Base-by-base conservation (phyloP, 1,284 basidiomycete species). In the Malassezia psittaci region DNA sequence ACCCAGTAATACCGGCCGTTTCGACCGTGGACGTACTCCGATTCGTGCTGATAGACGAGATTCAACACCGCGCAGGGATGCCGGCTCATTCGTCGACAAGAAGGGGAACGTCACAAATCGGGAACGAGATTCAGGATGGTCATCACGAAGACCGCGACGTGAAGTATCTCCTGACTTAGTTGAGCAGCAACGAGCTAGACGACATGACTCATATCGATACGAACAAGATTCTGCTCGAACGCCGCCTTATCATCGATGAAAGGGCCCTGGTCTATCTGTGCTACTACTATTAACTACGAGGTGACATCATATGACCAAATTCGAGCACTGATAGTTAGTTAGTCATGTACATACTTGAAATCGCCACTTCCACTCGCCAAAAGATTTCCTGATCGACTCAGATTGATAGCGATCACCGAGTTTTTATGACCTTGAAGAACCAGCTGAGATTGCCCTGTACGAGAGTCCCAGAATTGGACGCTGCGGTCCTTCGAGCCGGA, bases 341-440 rank as follows among this genome's bases (percentile, higher is more conserved):
- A 18, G 37, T 39, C 18, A 8, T 8, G 21, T 8, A 57, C 49
- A 33, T 41, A 51, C 48, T 72, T 83, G 78, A 85, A 86, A 76
- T 93, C 89, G 12, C 89, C 89, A 73, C 85, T 86, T 19, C 88
- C 89, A 5, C 87, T 89, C 3, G 87, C 88, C 40, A 91, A 77
- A 45, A 86, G 78, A 42, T 82, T 83, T 15, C 85, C 85, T 21
- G 82, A 79, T 8, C 84, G 83, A 62, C 84, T 85, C 42, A 90
- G 77, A 67, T 88, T 85, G 68, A 90, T 86, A 19, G 86, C 87
- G 63, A 90, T 90, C 58, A 90, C 88, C 81, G 84, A 85, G 73
- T 90, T 90, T 76, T 88, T 90, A 76, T 91, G 88, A 2, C 88
- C 88, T 75, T 89, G 87, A 7, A 93, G 77, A 79, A 88, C 84